Percentiles rank a stretch among this genome's conserved stretches.
Conservation (phyloP, 495 filamentous ascomycete species). For the Penicillium nucicola region DNA sequence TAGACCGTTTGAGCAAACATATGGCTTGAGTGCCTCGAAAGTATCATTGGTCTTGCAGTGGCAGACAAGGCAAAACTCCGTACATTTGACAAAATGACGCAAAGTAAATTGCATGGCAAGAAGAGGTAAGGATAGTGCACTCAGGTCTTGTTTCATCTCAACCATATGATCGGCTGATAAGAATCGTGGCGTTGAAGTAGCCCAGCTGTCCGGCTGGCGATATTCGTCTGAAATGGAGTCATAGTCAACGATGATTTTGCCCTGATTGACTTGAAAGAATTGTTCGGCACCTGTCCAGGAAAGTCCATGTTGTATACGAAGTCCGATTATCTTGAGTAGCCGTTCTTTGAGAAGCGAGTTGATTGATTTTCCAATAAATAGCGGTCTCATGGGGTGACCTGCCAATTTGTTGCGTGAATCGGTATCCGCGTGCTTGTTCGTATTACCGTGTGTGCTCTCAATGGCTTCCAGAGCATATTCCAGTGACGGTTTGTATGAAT, state of each 20-base stretch:
- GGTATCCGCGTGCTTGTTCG: background rate
- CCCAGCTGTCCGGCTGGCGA: slow-evolving; percentile 23
- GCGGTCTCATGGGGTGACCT: slow-evolving; percentile 30
- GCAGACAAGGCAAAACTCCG: slow-evolving; percentile 86
- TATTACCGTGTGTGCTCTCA: background rate
- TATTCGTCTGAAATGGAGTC: slow-evolving; percentile 12
- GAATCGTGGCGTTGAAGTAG: slow-evolving; percentile 19
- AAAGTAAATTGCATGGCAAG: slow-evolving; percentile 77
- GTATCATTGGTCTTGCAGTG: slow-evolving; percentile 66
- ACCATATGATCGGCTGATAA: slow-evolving; percentile 52
- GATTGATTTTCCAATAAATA: slow-evolving; percentile 74
- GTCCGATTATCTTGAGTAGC: slow-evolving; percentile 61
- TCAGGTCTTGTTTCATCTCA: slow-evolving; percentile 7
- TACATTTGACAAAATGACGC: slow-evolving; percentile 76
- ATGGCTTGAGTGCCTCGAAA: slow-evolving; percentile 87
- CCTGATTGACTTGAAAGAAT: slow-evolving; percentile 48
- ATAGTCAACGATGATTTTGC: slow-evolving; percentile 11
- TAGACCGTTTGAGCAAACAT: slow-evolving; percentile 76
- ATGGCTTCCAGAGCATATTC: slow-evolving; percentile 50
- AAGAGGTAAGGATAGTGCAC: slow-evolving; percentile 60
- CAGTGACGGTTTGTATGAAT: slow-evolving; percentile 46
- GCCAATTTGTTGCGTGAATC: background rate
- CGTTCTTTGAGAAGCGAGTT: slow-evolving; percentile 65
- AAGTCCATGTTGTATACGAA: slow-evolving; percentile 50
- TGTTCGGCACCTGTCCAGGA: slow-evolving; percentile 72